A percentile compares a stretch with the other conserved stretches of the same genome.
phyloP scores from a whole-genome alignment of 2,329 filamentous ascomycete genomes.

The Venturiaceae sp. region DNA sequence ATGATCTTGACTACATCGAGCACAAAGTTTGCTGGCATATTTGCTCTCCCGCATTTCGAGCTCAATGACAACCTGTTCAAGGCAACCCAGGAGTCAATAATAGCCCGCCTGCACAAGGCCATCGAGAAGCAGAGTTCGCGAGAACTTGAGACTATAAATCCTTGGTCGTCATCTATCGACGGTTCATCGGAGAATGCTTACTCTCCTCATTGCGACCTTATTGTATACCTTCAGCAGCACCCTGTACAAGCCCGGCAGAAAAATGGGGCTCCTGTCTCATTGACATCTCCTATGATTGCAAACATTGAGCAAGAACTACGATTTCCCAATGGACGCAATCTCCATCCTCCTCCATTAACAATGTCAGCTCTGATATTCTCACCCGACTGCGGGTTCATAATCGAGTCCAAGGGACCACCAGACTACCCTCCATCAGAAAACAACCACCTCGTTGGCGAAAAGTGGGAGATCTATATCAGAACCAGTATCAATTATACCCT shows the following conservation, averaged over 20 bases:
- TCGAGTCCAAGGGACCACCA: conserved; percentile 51
- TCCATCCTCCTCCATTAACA: conserved; percentile 41
- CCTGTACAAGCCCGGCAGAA: conserved; percentile 25
- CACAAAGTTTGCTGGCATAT: conserved; percentile 85
- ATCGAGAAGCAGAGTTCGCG: conserved; percentile 57
- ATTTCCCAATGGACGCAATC: conserved; percentile 46
- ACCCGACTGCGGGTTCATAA: conserved; percentile 56
- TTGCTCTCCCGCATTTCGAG: conserved; percentile 75
- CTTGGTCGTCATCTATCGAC: conserved; percentile 66
- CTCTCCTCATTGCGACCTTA: conserved; percentile 74
- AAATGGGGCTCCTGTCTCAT: conserved; percentile 14
- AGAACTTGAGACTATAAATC: conserved; percentile 36
- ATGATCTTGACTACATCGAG: conserved; percentile 82
- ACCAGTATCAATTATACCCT: conserved; percentile 43
- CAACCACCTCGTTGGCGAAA: conserved; percentile 46
- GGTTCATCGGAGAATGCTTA: conserved; percentile 45
- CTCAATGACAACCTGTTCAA: conserved; percentile 45
- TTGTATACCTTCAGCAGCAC: conserved; percentile 75
- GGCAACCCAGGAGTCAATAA: conserved; percentile 47
- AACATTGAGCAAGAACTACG: conserved; percentile 49
- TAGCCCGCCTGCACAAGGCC: conserved; percentile 58
- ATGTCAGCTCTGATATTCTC: conserved; percentile 55
- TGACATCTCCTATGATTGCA: conserved; percentile 7
- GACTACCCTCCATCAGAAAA: conserved; percentile 39
- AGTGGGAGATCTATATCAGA: conserved; percentile 45